Percentiles rank a stretch among this genome's conserved stretches.
Evolutionary conservation across 495 filamentous ascomycete genomes (phyloP).

Genomic region (Chaetomium cochliodes): DNA sequence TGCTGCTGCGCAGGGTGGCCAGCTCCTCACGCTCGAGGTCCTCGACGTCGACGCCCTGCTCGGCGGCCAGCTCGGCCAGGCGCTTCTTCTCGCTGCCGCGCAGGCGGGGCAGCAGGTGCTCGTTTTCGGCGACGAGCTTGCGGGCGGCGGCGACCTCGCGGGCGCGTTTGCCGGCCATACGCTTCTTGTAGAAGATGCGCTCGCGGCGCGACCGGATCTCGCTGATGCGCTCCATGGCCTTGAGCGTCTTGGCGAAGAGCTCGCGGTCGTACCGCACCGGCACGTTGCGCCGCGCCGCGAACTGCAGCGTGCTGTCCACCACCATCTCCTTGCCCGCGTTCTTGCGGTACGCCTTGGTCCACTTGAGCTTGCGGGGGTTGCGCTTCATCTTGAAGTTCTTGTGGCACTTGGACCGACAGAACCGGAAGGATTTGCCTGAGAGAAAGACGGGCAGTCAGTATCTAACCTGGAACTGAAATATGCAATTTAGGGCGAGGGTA

Average conservation of each 20-base stretch:
- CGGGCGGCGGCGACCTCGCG: conserved; percentile 72
- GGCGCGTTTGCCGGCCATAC: conserved; percentile 86
- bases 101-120: conserved; percentile 74
- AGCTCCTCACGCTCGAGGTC: conserved; percentile 50
- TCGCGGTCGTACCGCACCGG: conserved; percentile 94
- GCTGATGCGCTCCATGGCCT: conserved; percentile 84
- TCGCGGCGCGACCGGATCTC: conserved; percentile 84
- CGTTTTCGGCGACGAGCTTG: conserved; percentile 86
- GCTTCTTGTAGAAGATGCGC: conserved; percentile 84
- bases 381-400: conserved; percentile 99
- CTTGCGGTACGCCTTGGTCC: conserved; percentile 82
- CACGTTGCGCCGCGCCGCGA: conserved; percentile 88
- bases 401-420: conserved; percentile 89
- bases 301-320: conserved; percentile 89
- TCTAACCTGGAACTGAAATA: not conserved
- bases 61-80: conserved; percentile 51
- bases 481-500: conserved; percentile 34
- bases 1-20: conserved; percentile 31
- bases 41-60: conserved; percentile 53
- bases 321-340: conserved; percentile 85
- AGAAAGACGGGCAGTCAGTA: conserved; percentile 10
- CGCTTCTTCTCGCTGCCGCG: conserved; percentile 55
- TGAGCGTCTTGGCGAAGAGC: conserved; percentile 78
- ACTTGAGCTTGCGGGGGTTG: conserved; percentile 72
- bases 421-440: conserved; percentile 62